Evolutionary conservation across 23 red algal genomes (phyloP), one percentile per base, ranked within the genome.

Genomic region (Agarophyton chilense): DNA sequence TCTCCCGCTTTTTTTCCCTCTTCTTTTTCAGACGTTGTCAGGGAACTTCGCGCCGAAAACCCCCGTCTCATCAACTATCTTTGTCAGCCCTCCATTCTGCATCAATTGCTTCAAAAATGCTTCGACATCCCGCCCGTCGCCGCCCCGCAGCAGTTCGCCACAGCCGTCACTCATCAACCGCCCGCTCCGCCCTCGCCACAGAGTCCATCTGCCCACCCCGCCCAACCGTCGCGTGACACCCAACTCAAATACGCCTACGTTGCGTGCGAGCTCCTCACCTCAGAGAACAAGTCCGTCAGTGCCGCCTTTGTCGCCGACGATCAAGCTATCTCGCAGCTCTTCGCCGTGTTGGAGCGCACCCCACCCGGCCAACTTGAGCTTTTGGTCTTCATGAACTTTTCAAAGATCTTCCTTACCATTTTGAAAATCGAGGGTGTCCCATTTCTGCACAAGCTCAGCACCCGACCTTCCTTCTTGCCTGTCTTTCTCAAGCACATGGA

Each of bases 41-140:
- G 82, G 18, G 92, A 94, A 38, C 81, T 70, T 52, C 92, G 92
- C 54, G 45, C 72, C 33, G 92, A 94, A 8, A 94, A 94, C 49
- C 29, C 32, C 0, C 92, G 82, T 24, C 92, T 94, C 77, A 55
- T 94, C 83, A 54, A 40, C 32, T 94, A 82, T 47, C 52, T 94
- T 10, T 73, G 49, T 31, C 68, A 81, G 28, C 81, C 80, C 2
- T 6, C 19, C 31, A 82, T 75, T 50, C 25, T 91, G 19, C 42
- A 24, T 22, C 33, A 91, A 10, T 29, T 91, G 22, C 39, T 91
- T 1, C n/a, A 65, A 0, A 78, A 60, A 36, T 58, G 52, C 75
- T 89, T 89, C 39, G 53, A 77, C 35, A 36, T 72, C 26, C 85
- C 85, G 0, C 46, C 71, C 33, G 42, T 73, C 24, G 16, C 44